Evolutionary conservation across 176 grass and related monocot genomes (phyloP), one percentile per base, ranked within the genome.

Genomic region (Juncus inflexus): DNA sequence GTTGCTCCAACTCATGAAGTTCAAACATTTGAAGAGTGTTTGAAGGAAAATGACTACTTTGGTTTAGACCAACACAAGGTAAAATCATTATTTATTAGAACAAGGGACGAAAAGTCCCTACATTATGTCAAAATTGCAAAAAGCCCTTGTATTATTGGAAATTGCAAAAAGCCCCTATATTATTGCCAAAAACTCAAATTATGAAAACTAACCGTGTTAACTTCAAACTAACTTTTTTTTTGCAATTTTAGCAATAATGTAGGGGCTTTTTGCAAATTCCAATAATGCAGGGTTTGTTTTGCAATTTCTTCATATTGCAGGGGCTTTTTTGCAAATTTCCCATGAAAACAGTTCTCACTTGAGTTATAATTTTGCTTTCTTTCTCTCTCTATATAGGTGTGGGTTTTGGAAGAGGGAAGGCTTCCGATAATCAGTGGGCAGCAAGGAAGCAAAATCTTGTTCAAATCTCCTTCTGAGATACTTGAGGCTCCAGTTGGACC

Each of bases 381-480:
- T 15, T 52, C 16, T 13, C 65, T 37, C 59, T 40, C 36, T 37
- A 10, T 45, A 11, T 75, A 99, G 94, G 72, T 92, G 39, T 92
- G 94, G 89, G 50, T 99, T 74, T 74, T 92, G 11, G 83, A 89
- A 86, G 85, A 83, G 40, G 51, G 77, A 61, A 65, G 86, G 35
- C 79, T 99, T 55, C 94, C 94, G 12, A 58, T 99, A 66, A 50
- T 92, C 43, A 92, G 72, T 64, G 68, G 79, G 59, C 45, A 67
- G 59, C 61, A 14, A 12, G 15, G 72, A 35, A 67, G 73, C 77
- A 82, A 76, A 45, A 86, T 99, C 61, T 51, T 99, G 56, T 69
- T 99, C 55, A 86, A 86, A 60, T 92, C 89, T 68, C 78, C 80
- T 9, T 92, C 80, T 83, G 85, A 92, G 65, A 69, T 99, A 70